Base-by-base conservation (phyloP, 2,329 filamentous ascomycete species). In the Blastomyces percursus region DNA sequence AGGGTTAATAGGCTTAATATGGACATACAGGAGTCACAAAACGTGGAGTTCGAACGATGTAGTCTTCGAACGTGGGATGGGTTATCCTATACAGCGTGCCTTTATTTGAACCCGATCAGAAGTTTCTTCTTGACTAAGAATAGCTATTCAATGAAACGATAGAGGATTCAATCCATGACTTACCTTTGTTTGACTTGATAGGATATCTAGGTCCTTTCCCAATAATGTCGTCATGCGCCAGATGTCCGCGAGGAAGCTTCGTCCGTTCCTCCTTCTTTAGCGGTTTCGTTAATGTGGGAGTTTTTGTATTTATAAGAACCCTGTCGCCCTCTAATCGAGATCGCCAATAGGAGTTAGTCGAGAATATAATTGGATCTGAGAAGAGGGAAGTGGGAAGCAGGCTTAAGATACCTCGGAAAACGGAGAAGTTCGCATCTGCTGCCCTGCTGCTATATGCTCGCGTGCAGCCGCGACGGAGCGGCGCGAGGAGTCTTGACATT, bases 21-120 rank as follows among this genome's bases (percentile, higher is more conserved):
- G 35, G 19, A 24, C 81, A 71, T 78, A 88, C 85, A 69, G 90
- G 90, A 61, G 89, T 93, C n/a, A 91, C 89, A 16, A 87, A 73
- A 62, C 90, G 83, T 66, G 82, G 82, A 57, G 82, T 86, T 64
- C 87, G 76, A 56, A 84, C 79, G 61, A 91, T 84, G 75, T 92
- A 92, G 73, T 91, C 86, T 57, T 86, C 86, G 62, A 94, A 76
- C 0, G 86, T 86, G 19, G 89, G 87, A 66, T 85, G 82, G 61
- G 83, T 81, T 50, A 90, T 70, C 64, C 84, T 79, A 63, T 83
- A 84, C 4, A 79, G 71, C 11, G 76, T 71, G 38, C 79, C 80
- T 77, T 52, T 40, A 27, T 55, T 59, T 46, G 40, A 60, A 40
- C 61, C 46, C 42, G 2, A 48, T 62, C 52, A 61, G 42, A 40